A percentile compares a stretch with the other conserved stretches of the same genome.
Conservation (phyloP, 1,139 yeast species). For the Pichia terricola region DNA sequence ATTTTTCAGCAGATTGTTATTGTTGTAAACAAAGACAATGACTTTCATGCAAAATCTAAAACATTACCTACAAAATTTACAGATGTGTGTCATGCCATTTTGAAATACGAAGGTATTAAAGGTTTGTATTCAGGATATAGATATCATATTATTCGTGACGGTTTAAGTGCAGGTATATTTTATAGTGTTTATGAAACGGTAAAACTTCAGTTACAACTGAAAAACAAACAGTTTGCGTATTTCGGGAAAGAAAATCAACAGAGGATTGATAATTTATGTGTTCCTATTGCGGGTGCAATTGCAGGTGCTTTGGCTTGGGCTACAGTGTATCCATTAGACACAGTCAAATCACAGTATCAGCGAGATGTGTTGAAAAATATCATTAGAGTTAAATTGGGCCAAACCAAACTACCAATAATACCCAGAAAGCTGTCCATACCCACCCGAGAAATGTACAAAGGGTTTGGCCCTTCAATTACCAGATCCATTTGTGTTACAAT, state of each 20-base stretch:
- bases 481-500: slow-evolving; percentile 66
- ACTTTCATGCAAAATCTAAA: slow-evolving; percentile 16
- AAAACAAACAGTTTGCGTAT: slow-evolving; percentile 13
- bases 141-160: slow-evolving; percentile 60
- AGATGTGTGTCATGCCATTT: slow-evolving; percentile 42
- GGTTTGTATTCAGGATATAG: slow-evolving; percentile 69
- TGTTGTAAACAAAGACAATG: slow-evolving; percentile 28
- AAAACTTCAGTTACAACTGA: slow-evolving; percentile 35
- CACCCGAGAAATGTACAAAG: slow-evolving; percentile 53
- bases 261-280: slow-evolving; percentile 13
- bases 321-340: slow-evolving; percentile 69
- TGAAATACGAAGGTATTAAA: slow-evolving; percentile 44
- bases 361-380: slow-evolving; percentile 63
- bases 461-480: slow-evolving; percentile 63
- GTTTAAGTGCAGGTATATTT: slow-evolving; percentile 63
- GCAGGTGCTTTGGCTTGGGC: slow-evolving; percentile 73
- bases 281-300: slow-evolving; percentile 66
- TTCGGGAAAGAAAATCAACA: slow-evolving; percentile 3
- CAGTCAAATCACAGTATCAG: slow-evolving; percentile 66
- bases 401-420: slow-evolving; percentile 29
- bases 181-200: slow-evolving; percentile 68
- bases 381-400: slow-evolving; percentile 41
- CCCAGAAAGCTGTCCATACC: slow-evolving; percentile 28
- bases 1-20: slow-evolving; percentile 65
- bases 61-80: slow-evolving; percentile 33